phyloP scores from a whole-genome alignment of 176 grass and related monocot genomes.

The Carex kokanica region DNA sequence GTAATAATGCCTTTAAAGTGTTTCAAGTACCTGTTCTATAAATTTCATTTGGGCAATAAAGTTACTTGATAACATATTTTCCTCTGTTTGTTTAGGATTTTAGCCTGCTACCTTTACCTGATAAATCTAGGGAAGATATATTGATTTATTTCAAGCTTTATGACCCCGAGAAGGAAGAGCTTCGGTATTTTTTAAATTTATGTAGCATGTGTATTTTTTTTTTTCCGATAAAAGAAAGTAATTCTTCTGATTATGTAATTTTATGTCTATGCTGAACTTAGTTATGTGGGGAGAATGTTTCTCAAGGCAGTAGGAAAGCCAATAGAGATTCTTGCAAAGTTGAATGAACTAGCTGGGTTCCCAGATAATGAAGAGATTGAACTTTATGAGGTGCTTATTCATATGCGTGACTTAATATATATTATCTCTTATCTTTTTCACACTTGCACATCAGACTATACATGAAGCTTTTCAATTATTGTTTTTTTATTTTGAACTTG shows the following conservation, averaged over 20 bases:
- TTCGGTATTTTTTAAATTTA: conserved; percentile 55
- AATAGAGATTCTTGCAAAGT: conserved; percentile 64
- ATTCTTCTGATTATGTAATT: conserved; percentile 3
- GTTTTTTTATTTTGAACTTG: background rate
- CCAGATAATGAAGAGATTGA: conserved; percentile 70
- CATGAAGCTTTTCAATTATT: background rate
- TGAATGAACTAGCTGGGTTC: conserved; percentile 90
- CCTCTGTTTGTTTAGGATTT: conserved; percentile 50
- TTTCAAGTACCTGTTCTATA: conserved; percentile 27
- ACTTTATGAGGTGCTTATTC: conserved; percentile 60
- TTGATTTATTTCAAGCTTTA: conserved; percentile 94
- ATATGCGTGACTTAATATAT: background rate
- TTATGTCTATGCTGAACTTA: conserved; percentile 31
- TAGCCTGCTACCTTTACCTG: conserved; percentile 53
- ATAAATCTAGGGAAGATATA: conserved; percentile 86
- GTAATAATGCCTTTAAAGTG: conserved; percentile 54
- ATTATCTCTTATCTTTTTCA: background rate
- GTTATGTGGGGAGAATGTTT: conserved; percentile 76
- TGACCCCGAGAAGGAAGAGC: conserved; percentile 73
- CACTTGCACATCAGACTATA: conserved; percentile 5
- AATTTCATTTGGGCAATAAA: conserved; percentile 1
- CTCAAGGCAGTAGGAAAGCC: conserved; percentile 74
- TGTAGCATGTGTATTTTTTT: background rate
- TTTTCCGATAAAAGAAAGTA: background rate
- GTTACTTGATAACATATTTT: conserved; percentile 25